Conservation (phyloP, 495 filamentous ascomycete genomes). For the Hyaloscypha finlandica region DNA sequence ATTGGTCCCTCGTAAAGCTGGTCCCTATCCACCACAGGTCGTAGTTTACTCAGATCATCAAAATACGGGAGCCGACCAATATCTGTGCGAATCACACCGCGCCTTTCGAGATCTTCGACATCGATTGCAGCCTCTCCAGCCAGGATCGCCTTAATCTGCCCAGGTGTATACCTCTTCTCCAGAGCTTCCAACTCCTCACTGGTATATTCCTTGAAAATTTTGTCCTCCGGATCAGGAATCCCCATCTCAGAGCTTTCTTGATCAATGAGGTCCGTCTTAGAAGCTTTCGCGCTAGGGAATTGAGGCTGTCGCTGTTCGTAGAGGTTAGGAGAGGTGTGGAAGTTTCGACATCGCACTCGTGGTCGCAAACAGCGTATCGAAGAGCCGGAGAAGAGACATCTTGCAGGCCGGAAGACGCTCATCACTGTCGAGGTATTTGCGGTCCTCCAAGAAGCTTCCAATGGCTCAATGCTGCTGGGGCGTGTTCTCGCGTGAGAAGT, state of each 20-base stretch:
- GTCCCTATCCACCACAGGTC: conserved; percentile 71
- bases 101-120: conserved; percentile 71
- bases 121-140: conserved; percentile 84
- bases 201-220: conserved; percentile 62
- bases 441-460: conserved; percentile 15
- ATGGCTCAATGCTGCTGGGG: conserved; percentile 25
- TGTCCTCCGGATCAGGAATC: conserved; percentile 12
- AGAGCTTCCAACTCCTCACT: conserved; percentile 65
- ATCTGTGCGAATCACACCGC: conserved; percentile 69
- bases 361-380: conserved; percentile 44
- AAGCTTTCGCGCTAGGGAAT: conserved; percentile 38
- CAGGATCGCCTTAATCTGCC: conserved; percentile 82
- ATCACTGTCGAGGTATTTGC: conserved; percentile 39
- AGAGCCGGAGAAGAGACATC: conserved; percentile 58
- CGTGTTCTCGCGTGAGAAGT: conserved; percentile 7
- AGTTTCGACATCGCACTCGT: conserved; percentile 52
- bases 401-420: conserved; percentile 59
- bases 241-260: conserved; percentile 36
- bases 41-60: conserved; percentile 79
- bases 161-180: conserved; percentile 67
- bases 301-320: conserved; percentile 35
- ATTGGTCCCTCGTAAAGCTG: conserved; percentile 37
- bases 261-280: conserved; percentile 35
- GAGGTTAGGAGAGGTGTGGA: conserved; percentile 49
- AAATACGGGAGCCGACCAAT: conserved; percentile 73